phyloP scores from a whole-genome alignment of 768 basidiomycete genomes.

The Tricholoma hemisulphureum region DNA sequence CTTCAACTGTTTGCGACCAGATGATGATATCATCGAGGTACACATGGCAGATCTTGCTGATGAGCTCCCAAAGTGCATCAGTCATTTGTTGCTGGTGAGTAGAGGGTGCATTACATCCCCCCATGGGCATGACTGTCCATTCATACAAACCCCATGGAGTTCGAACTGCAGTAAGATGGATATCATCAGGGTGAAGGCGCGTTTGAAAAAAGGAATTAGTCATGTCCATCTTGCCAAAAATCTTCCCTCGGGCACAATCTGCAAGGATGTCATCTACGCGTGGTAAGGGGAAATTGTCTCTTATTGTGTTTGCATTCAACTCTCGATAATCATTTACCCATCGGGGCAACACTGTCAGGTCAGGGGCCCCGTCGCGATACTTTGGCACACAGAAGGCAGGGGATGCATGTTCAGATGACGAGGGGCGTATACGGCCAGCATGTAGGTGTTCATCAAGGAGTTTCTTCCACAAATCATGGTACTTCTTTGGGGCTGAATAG shows the following conservation, averaged over 20 bases:
- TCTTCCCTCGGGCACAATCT: background rate
- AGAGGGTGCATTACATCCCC: background rate
- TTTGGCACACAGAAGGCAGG: slow-evolving; percentile 5
- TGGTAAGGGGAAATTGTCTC: slow-evolving; percentile 1
- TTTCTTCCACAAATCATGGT: slow-evolving; percentile 27
- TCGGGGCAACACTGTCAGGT: background rate
- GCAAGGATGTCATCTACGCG: slow-evolving; percentile 1
- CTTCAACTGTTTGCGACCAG: background rate
- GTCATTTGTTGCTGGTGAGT: background rate
- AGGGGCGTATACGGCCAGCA: slow-evolving; percentile 28
- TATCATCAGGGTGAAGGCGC: background rate
- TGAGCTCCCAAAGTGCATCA: background rate
- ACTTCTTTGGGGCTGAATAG: slow-evolving; percentile 33
- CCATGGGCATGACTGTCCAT: background rate
- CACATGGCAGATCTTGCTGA: background rate
- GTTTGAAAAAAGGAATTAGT: background rate
- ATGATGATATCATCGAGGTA: background rate
- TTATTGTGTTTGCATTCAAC: background rate
- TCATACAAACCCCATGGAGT: background rate
- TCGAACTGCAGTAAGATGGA: background rate
- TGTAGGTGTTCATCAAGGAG: slow-evolving; percentile 32
- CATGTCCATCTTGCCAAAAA: background rate
- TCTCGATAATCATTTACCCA: background rate
- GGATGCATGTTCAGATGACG: slow-evolving; percentile 19
- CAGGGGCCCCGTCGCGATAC: background rate